phyloP scores from a whole-genome alignment of 257 asterid species.

The Thymus quinquecostatus region DNA sequence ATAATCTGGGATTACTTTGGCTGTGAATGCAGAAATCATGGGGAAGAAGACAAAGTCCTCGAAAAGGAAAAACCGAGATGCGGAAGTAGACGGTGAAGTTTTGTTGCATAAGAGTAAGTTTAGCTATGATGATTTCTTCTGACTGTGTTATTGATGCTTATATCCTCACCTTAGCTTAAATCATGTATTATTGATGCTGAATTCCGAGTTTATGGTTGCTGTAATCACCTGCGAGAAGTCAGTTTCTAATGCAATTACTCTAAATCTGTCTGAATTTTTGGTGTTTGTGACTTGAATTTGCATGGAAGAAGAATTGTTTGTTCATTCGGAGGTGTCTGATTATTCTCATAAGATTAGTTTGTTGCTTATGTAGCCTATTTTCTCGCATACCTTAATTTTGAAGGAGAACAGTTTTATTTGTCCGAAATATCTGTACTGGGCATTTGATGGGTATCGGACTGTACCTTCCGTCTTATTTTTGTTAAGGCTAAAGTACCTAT shows the following conservation, averaged over 20 bases:
- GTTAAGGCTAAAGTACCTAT: background rate
- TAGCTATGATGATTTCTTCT: background rate
- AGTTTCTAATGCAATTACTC: background rate
- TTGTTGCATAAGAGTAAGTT: slow-evolving; percentile 40
- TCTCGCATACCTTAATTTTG: background rate
- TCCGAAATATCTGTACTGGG: background rate
- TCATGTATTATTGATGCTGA: background rate
- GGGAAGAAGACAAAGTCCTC: slow-evolving; percentile 50
- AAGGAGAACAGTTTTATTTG: background rate
- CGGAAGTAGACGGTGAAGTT: slow-evolving; percentile 36
- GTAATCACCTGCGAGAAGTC: background rate
- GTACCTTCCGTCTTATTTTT: background rate
- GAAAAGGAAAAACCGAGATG: slow-evolving; percentile 49
- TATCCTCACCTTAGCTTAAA: background rate
- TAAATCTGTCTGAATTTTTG: background rate
- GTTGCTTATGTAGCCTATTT: background rate
- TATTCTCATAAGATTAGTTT: background rate
- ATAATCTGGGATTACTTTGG: background rate
- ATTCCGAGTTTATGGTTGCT: background rate
- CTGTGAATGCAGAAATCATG: slow-evolving; percentile 40
- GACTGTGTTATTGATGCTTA: background rate
- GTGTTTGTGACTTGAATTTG: background rate
- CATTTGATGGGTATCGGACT: background rate
- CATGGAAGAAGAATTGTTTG: background rate
- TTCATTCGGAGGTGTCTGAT: background rate